A percentile compares a stretch with the other conserved stretches of the same genome.
phyloP scores from a whole-genome alignment of 1,284 basidiomycete genomes.

The Cutaneotrichosporon cavernicola region DNA sequence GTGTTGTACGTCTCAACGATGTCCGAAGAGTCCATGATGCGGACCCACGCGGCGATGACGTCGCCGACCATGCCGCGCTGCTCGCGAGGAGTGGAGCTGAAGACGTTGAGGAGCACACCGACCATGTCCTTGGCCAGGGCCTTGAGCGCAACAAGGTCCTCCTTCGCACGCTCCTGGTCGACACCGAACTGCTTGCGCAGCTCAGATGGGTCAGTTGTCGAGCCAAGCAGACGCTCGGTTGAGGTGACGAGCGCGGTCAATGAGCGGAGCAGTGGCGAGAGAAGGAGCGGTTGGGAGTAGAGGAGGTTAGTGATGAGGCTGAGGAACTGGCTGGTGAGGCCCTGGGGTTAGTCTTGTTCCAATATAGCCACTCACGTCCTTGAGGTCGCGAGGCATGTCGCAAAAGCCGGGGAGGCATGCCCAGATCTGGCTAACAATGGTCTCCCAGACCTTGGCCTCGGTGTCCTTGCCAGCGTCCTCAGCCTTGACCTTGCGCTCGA shows the following conservation, averaged over 20 bases:
- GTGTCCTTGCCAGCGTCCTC: slow-evolving; percentile 68
- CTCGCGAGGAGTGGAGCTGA: slow-evolving; percentile 75
- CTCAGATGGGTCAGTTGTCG: slow-evolving; percentile 55
- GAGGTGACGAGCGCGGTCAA: slow-evolving; percentile 75
- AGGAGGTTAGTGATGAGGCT: slow-evolving; percentile 87
- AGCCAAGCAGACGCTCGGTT: slow-evolving; percentile 56
- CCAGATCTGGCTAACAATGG: slow-evolving; percentile 91
- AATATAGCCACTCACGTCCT: slow-evolving; percentile 17
- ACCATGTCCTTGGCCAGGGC: slow-evolving; percentile 87
- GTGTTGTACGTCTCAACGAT: slow-evolving; percentile 77
- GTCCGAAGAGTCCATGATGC: slow-evolving; percentile 74
- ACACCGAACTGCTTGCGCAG: slow-evolving; percentile 58
- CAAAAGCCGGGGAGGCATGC: slow-evolving; percentile 62
- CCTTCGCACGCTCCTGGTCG: slow-evolving; percentile 62
- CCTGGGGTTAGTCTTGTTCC: slow-evolving; percentile 20
- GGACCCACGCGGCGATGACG: slow-evolving; percentile 80
- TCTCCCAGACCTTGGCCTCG: slow-evolving; percentile 92
- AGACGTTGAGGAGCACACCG: slow-evolving; percentile 95
- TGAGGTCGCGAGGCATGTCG: slow-evolving; percentile 80
- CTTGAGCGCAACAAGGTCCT: slow-evolving; percentile 72
- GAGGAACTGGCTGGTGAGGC: slow-evolving; percentile 71
- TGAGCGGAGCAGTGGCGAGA: slow-evolving; percentile 76
- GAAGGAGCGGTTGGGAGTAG: slow-evolving; percentile 81
- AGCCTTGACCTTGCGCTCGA: slow-evolving; percentile 74
- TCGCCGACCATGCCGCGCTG: slow-evolving; percentile 81